Conservation (phyloP, 2,329 filamentous ascomycete genomes). For the Beauveria australis region DNA sequence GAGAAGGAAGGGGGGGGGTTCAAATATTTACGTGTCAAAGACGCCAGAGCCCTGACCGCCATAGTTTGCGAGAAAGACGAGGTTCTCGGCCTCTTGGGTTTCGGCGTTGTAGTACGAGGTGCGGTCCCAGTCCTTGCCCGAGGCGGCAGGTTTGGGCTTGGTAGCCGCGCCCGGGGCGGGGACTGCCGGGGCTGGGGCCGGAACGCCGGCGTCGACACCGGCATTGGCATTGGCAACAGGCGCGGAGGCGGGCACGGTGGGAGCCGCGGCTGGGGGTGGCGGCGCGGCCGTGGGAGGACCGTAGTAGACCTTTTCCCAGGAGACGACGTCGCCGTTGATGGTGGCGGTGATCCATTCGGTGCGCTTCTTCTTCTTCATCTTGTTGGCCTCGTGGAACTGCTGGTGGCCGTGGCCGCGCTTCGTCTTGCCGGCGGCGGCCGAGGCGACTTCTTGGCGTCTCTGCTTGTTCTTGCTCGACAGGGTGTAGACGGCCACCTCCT, state of each 20-base stretch:
- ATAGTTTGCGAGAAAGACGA: conserved; percentile 42
- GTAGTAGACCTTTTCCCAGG: conserved; percentile 50
- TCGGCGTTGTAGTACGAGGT: conserved; percentile 38
- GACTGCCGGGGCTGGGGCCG: conserved; percentile 10
- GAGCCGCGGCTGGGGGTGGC: conserved; percentile 9
- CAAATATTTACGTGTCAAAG: conserved; percentile 34
- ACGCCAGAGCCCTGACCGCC: conserved; percentile 35
- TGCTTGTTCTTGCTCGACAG: conserved; percentile 29
- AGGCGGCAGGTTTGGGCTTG: conserved; percentile 8
- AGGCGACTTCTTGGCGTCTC: conserved; percentile 16
- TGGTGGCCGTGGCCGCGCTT: conserved; percentile 35
- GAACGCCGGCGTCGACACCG: conserved; percentile 1
- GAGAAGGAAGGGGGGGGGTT: too few species aligned
- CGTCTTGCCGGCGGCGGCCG: conserved; percentile 14
- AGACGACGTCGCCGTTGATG: conserved; percentile 48
- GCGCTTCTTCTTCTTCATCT: conserved; percentile 36
- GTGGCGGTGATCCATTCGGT: conserved; percentile 46
- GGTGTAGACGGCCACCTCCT: conserved; percentile 61
- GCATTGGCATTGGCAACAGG: conserved; percentile 8
- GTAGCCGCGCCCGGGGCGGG: not conserved
- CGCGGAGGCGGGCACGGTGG: conserved; percentile 5
- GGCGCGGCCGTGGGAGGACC: conserved; percentile 22
- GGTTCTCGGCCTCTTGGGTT: conserved; percentile 30
- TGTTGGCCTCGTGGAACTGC: conserved; percentile 38
- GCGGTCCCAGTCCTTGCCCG: conserved; percentile 30